These are phyloP conservation scores for Scheffersomyces spartinae DNA, from an alignment of 805 yeast species.

Conservation along the genomic window DNA sequence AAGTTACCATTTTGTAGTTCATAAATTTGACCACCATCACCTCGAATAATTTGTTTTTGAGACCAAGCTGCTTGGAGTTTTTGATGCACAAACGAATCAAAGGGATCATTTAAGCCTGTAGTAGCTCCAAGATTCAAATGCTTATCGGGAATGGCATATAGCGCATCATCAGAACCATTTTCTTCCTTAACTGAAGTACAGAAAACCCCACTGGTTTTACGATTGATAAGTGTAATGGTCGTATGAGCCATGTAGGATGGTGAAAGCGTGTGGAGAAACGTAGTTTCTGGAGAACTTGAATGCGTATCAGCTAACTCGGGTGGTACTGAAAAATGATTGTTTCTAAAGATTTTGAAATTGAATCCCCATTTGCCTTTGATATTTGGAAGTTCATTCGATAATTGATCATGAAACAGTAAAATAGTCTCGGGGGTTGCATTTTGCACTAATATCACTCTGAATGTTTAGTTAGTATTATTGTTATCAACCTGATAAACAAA, in stretches of 20 bases:
- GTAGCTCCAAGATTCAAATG: conserved; percentile 42
- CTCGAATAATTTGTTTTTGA: conserved; percentile 54
- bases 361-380: conserved; percentile 56
- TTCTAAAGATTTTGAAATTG: conserved; percentile 55
- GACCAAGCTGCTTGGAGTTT: conserved; percentile 64
- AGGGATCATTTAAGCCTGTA: conserved; percentile 42
- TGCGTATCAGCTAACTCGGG: conserved; percentile 18
- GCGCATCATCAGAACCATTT: neutral
- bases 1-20: conserved; percentile 42
- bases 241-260: conserved; percentile 38
- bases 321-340: conserved; percentile 43
- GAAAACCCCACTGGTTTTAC: conserved; percentile 24
- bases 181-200: conserved; percentile 24
- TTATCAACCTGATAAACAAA: neutral
- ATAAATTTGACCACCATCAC: conserved; percentile 65
- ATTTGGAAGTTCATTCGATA: conserved; percentile 56
- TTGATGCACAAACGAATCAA: conserved; percentile 41
- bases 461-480: conserved; percentile 8
- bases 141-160: conserved; percentile 15
- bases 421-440: conserved; percentile 47
- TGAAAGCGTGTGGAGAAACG: conserved; percentile 38
- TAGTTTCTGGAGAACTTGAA: conserved; percentile 22
- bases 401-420: conserved; percentile 56
- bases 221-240: conserved; percentile 38
- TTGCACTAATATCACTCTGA: conserved; percentile 24